Conservation (phyloP, 2,329 filamentous ascomycete genomes). For the Fusarium sp. region DNA sequence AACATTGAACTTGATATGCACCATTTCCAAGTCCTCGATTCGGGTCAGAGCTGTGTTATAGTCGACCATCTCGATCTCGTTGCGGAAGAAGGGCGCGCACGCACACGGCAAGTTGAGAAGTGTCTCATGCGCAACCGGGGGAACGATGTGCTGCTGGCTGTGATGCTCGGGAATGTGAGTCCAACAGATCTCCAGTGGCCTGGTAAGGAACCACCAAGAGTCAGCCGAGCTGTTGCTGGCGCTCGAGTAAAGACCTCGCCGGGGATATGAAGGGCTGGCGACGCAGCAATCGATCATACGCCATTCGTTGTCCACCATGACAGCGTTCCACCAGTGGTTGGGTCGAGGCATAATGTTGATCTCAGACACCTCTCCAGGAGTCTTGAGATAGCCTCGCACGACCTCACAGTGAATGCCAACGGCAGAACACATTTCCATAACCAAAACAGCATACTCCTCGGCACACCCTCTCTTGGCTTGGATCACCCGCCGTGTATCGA, state of each 20-base stretch:
- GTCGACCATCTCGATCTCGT: slow-evolving; percentile 81
- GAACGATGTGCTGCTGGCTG: slow-evolving; percentile 92
- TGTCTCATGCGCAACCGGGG: slow-evolving; percentile 86
- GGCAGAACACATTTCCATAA: slow-evolving; percentile 92
- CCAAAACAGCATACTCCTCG: slow-evolving; percentile 88
- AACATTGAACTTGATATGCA: slow-evolving; percentile 88
- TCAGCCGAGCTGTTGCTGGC: slow-evolving; percentile 78
- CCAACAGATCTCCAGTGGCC: slow-evolving; percentile 91
- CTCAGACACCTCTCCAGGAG: slow-evolving; percentile 85
- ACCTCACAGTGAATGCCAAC: slow-evolving; percentile 90
- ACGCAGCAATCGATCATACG: slow-evolving; percentile 95
- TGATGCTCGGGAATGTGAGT: slow-evolving; percentile 92
- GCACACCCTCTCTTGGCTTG: slow-evolving; percentile 86
- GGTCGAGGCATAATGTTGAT: slow-evolving; percentile 84
- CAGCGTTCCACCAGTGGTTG: slow-evolving; percentile 98
- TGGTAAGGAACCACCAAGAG: slow-evolving; percentile 91
- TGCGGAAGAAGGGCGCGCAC: slow-evolving; percentile 89
- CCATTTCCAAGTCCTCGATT: slow-evolving; percentile 92
- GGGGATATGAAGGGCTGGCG: slow-evolving; percentile 90
- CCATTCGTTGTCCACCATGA: slow-evolving; percentile 95
- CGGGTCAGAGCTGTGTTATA: slow-evolving; percentile 90
- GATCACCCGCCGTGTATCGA: slow-evolving; percentile 87
- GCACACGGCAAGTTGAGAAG: slow-evolving; percentile 87
- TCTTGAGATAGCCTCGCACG: slow-evolving; percentile 90
- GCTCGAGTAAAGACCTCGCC: slow-evolving; percentile 80